Evolutionary conservation across 2,329 filamentous ascomycete species (phyloP).

Genomic region (Fusarium citri): DNA sequence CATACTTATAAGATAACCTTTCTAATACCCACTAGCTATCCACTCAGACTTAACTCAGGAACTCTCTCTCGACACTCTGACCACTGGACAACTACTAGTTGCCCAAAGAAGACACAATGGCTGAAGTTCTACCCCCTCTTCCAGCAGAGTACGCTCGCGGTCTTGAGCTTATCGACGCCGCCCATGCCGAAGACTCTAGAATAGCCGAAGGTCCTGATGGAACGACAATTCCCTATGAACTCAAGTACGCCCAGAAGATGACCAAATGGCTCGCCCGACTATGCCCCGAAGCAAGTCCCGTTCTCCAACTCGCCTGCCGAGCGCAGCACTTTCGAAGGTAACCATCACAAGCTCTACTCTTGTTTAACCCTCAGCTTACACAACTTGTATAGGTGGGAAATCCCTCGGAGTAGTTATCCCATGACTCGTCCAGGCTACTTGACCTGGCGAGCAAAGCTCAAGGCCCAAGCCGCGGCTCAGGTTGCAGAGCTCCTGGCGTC

Average conservation of each 20-base stretch:
- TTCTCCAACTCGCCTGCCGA: constrained; percentile 79
- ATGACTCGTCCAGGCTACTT: constrained; percentile 82
- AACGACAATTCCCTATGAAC: constrained; percentile 74
- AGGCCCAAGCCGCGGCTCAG: constrained; percentile 69
- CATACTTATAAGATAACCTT: not conserved
- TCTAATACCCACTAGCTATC: not conserved
- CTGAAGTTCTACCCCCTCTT: constrained; percentile 48
- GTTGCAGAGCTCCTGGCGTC: constrained; percentile 66
- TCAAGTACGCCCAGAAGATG: constrained; percentile 86
- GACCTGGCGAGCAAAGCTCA: constrained; percentile 80
- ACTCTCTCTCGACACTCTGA: not conserved
- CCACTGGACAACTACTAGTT: not conserved
- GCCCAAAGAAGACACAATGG: constrained; percentile 19
- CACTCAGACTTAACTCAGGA: not conserved
- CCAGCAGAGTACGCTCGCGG: constrained; percentile 61
- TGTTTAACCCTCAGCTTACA: not conserved
- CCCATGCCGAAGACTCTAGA: constrained; percentile 56
- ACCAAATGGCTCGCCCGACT: constrained; percentile 75
- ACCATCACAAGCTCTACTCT: not conserved
- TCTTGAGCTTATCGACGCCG: constrained; percentile 77
- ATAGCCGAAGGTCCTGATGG: constrained; percentile 56
- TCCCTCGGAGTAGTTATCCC: constrained; percentile 78
- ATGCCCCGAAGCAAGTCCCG: constrained; percentile 70
- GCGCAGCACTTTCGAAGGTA: constrained; percentile 84
- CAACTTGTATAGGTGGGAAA: constrained; percentile 71